Evolutionary conservation across 441 rosid genomes (phyloP).

Genomic region (Dalechampia spathulata): DNA sequence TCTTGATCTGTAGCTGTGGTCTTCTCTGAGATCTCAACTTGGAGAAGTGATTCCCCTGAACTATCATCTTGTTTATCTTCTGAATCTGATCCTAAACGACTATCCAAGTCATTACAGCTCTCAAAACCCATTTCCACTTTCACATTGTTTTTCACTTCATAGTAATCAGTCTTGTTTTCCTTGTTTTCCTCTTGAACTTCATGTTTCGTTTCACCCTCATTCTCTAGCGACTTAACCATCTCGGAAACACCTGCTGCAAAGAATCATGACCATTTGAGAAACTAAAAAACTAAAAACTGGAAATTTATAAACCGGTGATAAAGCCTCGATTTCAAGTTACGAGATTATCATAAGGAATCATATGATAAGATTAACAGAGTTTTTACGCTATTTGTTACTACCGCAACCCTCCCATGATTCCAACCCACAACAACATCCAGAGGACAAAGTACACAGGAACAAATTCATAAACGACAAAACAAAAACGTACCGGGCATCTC

Average conservation of each 20-base stretch:
- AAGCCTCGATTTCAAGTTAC: too few relatives aligned
- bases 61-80: constrained; percentile 5
- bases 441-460: not conserved
- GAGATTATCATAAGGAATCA: too few relatives aligned
- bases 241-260: constrained; percentile 24
- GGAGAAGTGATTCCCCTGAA: constrained; percentile 10
- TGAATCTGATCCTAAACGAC: constrained; percentile 10
- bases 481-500: constrained; percentile 32
- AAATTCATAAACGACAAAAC: not conserved
- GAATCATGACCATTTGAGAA: constrained; percentile 6
- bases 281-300: too few relatives aligned
- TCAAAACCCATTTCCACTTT: constrained; percentile 5
- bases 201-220: constrained; percentile 10
- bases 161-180: constrained; percentile 3
- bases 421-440: too few relatives aligned
- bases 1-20: constrained; percentile 1
- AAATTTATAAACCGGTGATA: too few relatives aligned
- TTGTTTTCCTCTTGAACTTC: constrained; percentile 9
- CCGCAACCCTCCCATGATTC: too few relatives aligned
- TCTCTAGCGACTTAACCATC: constrained; percentile 19
- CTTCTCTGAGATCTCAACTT: constrained; percentile 9
- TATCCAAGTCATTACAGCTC: constrained; percentile 5
- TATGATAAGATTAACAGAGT: too few relatives aligned
- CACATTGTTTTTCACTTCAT: constrained; percentile 2
- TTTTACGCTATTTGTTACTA: too few relatives aligned